Base-by-base conservation (phyloP, 352 stramenopile genomes). In the Phytopythium helicoides region DNA sequence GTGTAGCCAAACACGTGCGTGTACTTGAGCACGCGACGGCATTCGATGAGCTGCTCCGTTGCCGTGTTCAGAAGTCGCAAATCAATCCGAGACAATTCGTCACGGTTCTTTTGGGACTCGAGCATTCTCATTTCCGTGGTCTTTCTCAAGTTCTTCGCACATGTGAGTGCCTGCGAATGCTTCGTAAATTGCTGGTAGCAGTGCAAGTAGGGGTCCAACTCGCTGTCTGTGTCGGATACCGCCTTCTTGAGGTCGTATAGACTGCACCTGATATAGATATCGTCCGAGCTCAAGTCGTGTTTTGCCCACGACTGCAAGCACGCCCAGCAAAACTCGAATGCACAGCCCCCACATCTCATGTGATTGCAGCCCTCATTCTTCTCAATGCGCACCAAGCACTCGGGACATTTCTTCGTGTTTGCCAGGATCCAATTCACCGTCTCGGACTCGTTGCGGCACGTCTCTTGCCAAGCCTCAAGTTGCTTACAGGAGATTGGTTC, bases 341-440 rank as follows among this genome's bases (percentile, higher is more conserved):
- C 81, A 59, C 85, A 95, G 56, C 81, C 89, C 61, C 78, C 81
- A 68, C 96, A 99, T 21, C 87, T 98, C 93, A 99, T 99, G 85
- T 99, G 97, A 73, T 99, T 99, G 77, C 97, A 99, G 21, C 97
- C 97, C 60, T 99, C 95, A 70, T 99, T 99, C 76, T 99, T 99
- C 73, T 99, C 97, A 68, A 99, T 99, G 47, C 96, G 90, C 57
- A 96, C 96, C 19, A 81, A 85, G 74, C 97, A 99, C 71, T 99
- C 98, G 9, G 97, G 97, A 73, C 97, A 99, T 51, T 96, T 97
- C 80, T 99, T 99, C 36, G 97, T 99, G 79, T 99, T 99, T 26
- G 97, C 97, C 10, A 99, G 66, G 47, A 99, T 99, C 97, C 97
- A 99, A 71, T 99, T 99, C 39, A 96, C 96, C 25, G 96, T 99